Percentiles rank a stretch among this genome's conserved stretches.
These are phyloP conservation scores for Cercophora samala DNA, from an alignment of 495 filamentous ascomycete species.

Conservation along the genomic window DNA sequence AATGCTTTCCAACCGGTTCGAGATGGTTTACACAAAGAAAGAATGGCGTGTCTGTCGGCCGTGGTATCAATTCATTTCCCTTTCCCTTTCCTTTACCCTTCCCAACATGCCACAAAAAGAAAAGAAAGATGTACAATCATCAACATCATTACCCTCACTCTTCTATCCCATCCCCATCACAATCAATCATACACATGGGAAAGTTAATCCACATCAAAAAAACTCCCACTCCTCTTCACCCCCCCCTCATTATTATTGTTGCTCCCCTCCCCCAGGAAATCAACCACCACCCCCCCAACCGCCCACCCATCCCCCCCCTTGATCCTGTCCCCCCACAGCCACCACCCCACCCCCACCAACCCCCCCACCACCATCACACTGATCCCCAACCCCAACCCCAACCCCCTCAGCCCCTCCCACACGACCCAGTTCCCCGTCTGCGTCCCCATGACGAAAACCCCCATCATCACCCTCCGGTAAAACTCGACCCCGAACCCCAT, in stretches of 20 bases:
- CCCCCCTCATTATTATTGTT: not conserved
- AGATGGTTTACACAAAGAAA: not conserved
- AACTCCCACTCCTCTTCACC: constrained; percentile 39
- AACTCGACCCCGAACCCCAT: constrained; percentile 39
- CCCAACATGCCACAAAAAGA: not conserved
- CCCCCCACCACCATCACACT: constrained; percentile 34
- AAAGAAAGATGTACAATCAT: not conserved
- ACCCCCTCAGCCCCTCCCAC: constrained; percentile 35
- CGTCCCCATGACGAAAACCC: constrained; percentile 40
- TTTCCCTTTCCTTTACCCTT: not conserved
- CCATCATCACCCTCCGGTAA: constrained; percentile 35
- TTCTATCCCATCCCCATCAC: not conserved
- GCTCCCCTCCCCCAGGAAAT: constrained; percentile 32
- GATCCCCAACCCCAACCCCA: constrained; percentile 36
- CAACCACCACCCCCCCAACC: constrained; percentile 42
- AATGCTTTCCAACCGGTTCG: not conserved
- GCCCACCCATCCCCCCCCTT: constrained; percentile 39
- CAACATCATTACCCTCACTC: not conserved
- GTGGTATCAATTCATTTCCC: constrained; percentile 3
- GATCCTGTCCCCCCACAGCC: constrained; percentile 38
- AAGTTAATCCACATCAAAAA: constrained; percentile 39
- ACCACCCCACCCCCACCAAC: constrained; percentile 33
- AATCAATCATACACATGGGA: not conserved
- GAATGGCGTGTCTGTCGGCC: not conserved
- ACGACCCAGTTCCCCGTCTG: constrained; percentile 31